phyloP scores from a whole-genome alignment of 1,284 basidiomycete genomes.

The Trichosporon sp. region DNA sequence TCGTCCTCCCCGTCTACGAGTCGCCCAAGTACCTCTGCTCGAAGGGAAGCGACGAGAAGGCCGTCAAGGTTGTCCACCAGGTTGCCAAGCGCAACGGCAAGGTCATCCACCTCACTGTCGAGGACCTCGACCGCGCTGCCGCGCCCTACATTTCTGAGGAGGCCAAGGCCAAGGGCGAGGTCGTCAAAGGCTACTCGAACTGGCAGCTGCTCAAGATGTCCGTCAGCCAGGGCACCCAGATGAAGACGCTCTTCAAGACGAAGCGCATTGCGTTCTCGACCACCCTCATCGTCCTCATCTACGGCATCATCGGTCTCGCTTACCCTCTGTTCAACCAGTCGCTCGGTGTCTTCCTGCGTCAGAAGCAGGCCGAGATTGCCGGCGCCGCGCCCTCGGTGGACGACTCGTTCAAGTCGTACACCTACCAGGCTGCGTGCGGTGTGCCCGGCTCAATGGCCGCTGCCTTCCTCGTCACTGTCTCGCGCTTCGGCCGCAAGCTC shows the following conservation, averaged over 20 bases:
- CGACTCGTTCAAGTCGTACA: conserved; percentile 55
- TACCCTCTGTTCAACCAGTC: conserved; percentile 54
- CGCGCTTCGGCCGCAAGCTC: conserved; percentile 55
- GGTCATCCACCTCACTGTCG: conserved; percentile 52
- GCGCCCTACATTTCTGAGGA: conserved; percentile 29
- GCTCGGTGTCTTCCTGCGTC: conserved; percentile 56
- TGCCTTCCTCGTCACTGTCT: conserved; percentile 56
- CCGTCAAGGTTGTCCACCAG: conserved; percentile 52
- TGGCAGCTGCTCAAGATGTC: conserved; percentile 48
- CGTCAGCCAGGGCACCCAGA: conserved; percentile 53
- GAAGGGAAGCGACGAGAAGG: conserved; percentile 58
- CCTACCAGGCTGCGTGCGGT: conserved; percentile 52
- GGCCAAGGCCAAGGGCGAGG: conserved; percentile 21
- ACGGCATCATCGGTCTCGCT: conserved; percentile 59
- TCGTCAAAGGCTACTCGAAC: conserved; percentile 27
- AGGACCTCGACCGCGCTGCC: conserved; percentile 50
- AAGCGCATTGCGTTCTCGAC: conserved; percentile 56
- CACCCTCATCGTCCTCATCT: conserved; percentile 55
- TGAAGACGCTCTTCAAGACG: conserved; percentile 56
- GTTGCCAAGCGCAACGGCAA: conserved; percentile 58
- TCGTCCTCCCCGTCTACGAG: conserved; percentile 55
- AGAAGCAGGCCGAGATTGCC: conserved; percentile 32
- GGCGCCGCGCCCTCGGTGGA: conserved; percentile 23
- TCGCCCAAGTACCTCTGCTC: conserved; percentile 61
- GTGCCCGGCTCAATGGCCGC: conserved; percentile 61